These are phyloP conservation scores for Miscanthus lutarioriparius DNA, from an alignment of 176 grass and related monocot genomes.

Conservation along the genomic window DNA sequence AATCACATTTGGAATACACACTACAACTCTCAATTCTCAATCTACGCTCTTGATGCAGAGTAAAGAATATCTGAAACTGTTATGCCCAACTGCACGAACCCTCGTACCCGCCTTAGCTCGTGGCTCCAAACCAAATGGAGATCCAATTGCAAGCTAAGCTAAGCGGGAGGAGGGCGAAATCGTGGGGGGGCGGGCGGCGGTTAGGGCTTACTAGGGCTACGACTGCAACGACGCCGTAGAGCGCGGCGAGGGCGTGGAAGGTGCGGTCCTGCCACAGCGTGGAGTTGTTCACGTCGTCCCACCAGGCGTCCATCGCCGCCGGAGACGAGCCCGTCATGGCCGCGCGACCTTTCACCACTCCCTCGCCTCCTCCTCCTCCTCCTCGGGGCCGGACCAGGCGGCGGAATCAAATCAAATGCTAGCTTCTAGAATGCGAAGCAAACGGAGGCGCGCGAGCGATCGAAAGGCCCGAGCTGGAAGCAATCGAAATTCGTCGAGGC, in stretches of 20 bases:
- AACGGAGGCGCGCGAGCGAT: constrained; percentile 11
- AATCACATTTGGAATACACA: not conserved
- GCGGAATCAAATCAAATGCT: not conserved
- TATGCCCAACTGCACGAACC: too few relatives aligned
- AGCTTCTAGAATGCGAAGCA: not conserved
- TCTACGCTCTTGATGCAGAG: too few relatives aligned
- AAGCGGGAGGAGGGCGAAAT: not conserved
- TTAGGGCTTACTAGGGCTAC: constrained; percentile 65
- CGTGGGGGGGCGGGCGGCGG: not conserved
- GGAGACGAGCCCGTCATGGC: constrained; percentile 30
- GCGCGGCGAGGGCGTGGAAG: constrained; percentile 72
- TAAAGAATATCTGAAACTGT: too few relatives aligned
- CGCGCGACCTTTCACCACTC: not conserved
- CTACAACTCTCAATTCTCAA: not conserved
- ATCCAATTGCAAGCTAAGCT: not conserved
- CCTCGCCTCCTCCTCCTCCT: not conserved
- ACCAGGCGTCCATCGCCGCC: constrained; percentile 59
- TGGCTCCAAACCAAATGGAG: not conserved
- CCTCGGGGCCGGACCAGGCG: not conserved
- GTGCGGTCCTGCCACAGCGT: constrained; percentile 81
- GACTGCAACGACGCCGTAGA: constrained; percentile 64
- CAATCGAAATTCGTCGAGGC: not conserved
- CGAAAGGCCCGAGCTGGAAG: not conserved
- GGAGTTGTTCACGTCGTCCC: constrained; percentile 76
- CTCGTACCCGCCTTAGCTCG: not conserved